These are phyloP conservation scores for Cyberlindnera japonica DNA, from an alignment of 805 yeast species.

Conservation along the genomic window DNA sequence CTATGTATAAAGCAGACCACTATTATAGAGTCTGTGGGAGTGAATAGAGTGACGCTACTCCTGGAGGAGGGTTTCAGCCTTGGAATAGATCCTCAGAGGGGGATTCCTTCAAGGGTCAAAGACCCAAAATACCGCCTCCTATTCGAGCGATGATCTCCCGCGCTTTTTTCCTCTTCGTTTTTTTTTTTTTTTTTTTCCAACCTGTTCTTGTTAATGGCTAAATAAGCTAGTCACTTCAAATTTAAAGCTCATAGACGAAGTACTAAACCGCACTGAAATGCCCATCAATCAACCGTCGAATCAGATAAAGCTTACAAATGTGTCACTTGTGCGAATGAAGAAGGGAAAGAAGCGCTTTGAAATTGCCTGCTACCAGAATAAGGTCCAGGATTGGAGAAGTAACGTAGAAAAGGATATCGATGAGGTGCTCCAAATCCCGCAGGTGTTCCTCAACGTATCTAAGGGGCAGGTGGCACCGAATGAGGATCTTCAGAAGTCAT, in stretches of 20 bases:
- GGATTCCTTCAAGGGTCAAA: too few species aligned
- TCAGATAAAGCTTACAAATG: constrained; percentile 89
- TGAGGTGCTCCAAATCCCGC: constrained; percentile 95
- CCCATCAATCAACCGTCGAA: constrained; percentile 82
- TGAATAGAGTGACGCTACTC: too few species aligned
- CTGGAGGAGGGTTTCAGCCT: too few species aligned
- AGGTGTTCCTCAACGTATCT: constrained; percentile 86
- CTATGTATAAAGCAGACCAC: too few species aligned
- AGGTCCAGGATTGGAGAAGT: constrained; percentile 91
- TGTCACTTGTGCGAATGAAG: constrained; percentile 85
- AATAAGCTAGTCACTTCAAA: too few species aligned
- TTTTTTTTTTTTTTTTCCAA: constrained; percentile 2
- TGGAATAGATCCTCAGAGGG: too few species aligned
- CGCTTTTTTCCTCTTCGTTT: not conserved
- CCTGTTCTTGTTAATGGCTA: not conserved
- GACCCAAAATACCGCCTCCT: too few species aligned
- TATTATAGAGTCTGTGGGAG: too few species aligned
- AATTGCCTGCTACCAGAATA: constrained; percentile 94
- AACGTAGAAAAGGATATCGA: constrained; percentile 90
- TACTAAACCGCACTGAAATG: too few species aligned
- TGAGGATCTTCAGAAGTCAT: constrained; percentile 71
- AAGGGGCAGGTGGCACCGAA: constrained; percentile 91
- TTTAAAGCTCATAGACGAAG: too few species aligned
- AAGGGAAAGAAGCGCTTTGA: constrained; percentile 92
- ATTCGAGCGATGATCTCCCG: not conserved